phyloP scores from a whole-genome alignment of 2,329 filamentous ascomycete genomes.

The Phialemonium atrogriseum region DNA sequence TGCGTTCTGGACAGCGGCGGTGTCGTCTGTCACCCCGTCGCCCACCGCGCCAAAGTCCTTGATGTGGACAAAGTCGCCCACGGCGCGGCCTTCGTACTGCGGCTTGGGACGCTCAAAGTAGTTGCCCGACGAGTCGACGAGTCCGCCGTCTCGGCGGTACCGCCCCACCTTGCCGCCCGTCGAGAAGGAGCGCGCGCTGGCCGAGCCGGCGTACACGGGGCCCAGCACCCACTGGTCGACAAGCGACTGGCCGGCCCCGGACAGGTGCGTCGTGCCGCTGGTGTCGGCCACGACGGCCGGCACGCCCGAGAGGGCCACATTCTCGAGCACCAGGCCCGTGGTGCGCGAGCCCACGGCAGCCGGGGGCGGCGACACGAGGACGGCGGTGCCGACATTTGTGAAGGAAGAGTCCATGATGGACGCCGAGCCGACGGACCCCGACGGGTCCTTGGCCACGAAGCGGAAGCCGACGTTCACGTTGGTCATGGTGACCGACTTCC shows the following conservation, averaged over 20 bases:
- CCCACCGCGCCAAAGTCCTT: conserved; percentile 26
- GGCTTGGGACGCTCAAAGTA: conserved; percentile 39
- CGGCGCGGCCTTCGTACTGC: conserved; percentile 31
- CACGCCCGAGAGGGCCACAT: conserved; percentile 37
- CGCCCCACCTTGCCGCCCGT: conserved; percentile 6
- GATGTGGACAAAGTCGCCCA: conserved; percentile 11
- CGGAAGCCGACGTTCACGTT: conserved; percentile 5
- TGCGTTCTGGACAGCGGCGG: conserved; percentile 36
- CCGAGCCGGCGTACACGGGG: conserved; percentile 8
- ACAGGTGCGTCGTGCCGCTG: conserved; percentile 6
- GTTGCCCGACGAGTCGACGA: conserved; percentile 4
- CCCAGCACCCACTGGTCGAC: conserved; percentile 12
- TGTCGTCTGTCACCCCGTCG: conserved; percentile 47
- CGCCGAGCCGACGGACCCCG: conserved; percentile 7
- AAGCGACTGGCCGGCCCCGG: neutral
- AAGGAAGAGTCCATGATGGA: conserved; percentile 11
- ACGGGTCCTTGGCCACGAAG: conserved; percentile 1
- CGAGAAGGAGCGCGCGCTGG: conserved; percentile 3
- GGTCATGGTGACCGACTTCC: conserved; percentile 6
- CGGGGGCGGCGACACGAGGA: conserved; percentile 4
- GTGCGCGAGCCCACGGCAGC: neutral
- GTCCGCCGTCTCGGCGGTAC: conserved; percentile 3
- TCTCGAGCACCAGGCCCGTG: conserved; percentile 41
- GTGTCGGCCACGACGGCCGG: conserved; percentile 8
- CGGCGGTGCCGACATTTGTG: conserved; percentile 7